Conservation (phyloP, 352 stramenopile genomes). For the Phytophthora boehmeriae region DNA sequence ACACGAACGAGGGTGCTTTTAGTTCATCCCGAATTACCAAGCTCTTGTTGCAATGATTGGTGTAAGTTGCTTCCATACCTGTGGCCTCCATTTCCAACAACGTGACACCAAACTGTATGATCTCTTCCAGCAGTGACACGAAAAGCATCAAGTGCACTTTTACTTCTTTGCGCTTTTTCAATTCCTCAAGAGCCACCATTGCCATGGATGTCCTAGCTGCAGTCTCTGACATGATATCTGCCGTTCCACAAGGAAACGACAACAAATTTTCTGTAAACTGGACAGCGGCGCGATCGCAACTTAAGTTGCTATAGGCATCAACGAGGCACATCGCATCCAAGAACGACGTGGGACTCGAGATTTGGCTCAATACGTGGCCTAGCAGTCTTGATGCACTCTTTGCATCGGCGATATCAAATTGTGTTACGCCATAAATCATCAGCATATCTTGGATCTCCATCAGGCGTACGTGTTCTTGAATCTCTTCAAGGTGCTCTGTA, state of each 20-base stretch:
- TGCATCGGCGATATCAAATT: constrained; percentile 58
- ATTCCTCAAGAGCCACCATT: constrained; percentile 39
- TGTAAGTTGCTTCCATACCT: not conserved
- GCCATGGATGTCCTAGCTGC: constrained; percentile 18
- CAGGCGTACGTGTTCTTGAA: constrained; percentile 67
- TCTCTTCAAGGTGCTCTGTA: constrained; percentile 47
- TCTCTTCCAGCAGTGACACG: constrained; percentile 58
- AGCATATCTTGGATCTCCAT: constrained; percentile 87
- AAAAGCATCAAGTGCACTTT: constrained; percentile 34
- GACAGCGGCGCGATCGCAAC: constrained; percentile 53
- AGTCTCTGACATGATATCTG: constrained; percentile 14
- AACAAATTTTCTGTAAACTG: constrained; percentile 74
- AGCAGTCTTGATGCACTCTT: constrained; percentile 56
- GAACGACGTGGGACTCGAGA: constrained; percentile 48
- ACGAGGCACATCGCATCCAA: constrained; percentile 66
- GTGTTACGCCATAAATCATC: constrained; percentile 56
- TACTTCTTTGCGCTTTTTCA: constrained; percentile 43
- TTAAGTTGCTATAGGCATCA: constrained; percentile 60
- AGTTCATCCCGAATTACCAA: constrained; percentile 1
- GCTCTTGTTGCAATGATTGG: not conserved
- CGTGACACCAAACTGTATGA: constrained; percentile 46
- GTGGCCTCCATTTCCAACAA: constrained; percentile 53
- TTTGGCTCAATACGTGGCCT: constrained; percentile 64
- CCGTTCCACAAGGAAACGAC: constrained; percentile 14
- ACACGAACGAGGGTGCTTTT: constrained; percentile 26